A percentile compares a stretch with the other conserved stretches of the same genome.
These are phyloP conservation scores for Psilocybe cubensis DNA, from an alignment of 768 basidiomycete species.

Conservation along the genomic window DNA sequence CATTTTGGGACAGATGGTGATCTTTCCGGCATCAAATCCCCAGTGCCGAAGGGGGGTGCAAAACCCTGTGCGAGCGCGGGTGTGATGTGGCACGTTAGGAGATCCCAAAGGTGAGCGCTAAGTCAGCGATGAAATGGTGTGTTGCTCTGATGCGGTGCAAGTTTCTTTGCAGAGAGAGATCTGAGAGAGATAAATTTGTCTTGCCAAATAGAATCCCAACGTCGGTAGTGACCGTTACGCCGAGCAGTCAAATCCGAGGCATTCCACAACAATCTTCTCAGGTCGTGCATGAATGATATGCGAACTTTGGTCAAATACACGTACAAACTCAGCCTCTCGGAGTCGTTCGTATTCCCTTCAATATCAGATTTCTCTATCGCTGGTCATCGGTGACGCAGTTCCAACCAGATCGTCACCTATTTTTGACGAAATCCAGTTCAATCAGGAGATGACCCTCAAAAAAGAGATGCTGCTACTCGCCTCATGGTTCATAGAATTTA, in stretches of 20 bases:
- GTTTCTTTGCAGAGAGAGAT: constrained; percentile 1
- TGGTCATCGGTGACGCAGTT: background rate
- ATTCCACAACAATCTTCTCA: constrained; percentile 18
- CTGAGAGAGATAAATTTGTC: constrained; percentile 1
- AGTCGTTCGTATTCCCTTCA: background rate
- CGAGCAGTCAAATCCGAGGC: constrained; percentile 14
- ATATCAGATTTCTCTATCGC: too few species aligned
- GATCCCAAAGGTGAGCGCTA: constrained; percentile 17
- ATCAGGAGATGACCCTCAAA: background rate
- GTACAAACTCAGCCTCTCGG: constrained; percentile 7
- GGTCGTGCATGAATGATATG: constrained; percentile 13
- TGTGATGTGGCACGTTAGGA: constrained; percentile 10
- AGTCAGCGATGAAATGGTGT: constrained; percentile 12
- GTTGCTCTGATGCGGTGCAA: constrained; percentile 9
- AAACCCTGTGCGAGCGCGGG: constrained; percentile 8
- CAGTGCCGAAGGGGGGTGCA: constrained; percentile 9
- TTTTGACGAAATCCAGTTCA: background rate
- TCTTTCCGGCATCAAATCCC: constrained; percentile 18
- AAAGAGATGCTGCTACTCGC: too few species aligned
- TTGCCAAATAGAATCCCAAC: background rate
- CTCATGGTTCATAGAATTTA: too few species aligned
- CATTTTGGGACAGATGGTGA: constrained; percentile 8
- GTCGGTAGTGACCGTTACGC: constrained; percentile 10
- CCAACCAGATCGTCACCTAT: background rate
- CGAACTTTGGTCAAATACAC: constrained; percentile 2